phyloP scores from a whole-genome alignment of 1,139 yeast genomes.

The Blastobotrys persicus region DNA sequence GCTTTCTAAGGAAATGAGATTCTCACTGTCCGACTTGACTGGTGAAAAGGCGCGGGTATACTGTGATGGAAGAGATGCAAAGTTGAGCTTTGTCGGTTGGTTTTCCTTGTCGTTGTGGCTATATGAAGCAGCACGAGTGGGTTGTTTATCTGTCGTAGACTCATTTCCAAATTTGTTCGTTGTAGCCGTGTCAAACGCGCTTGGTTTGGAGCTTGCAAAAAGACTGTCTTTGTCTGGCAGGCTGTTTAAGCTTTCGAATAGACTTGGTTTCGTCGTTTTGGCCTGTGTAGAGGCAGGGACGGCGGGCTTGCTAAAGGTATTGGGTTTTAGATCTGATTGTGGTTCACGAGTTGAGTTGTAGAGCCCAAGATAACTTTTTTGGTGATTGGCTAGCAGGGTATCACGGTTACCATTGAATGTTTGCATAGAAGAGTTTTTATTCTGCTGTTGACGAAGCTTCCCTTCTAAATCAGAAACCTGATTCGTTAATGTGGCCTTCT shows the following conservation, averaged over 20 bases:
- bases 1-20: slow-evolving; percentile 6
- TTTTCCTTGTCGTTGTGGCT: slow-evolving; percentile 6
- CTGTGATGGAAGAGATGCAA: not conserved
- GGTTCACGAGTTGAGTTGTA: not conserved
- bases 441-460: not conserved
- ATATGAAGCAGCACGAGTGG: not conserved
- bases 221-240: too few relatives aligned
- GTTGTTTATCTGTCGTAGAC: not conserved
- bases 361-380: not conserved
- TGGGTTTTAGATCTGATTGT: not conserved
- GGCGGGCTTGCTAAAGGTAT: not conserved
- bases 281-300: not conserved
- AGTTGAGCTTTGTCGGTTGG: not conserved
- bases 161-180: not conserved
- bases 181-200: not conserved
- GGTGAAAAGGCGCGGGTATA: not conserved
- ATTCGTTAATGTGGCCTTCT: slow-evolving; percentile 2
- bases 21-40: not conserved
- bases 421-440: not conserved
- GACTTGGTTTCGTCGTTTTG: not conserved
- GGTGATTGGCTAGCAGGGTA: not conserved
- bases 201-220: not conserved
- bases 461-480: not conserved
- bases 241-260: not conserved
- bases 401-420: not conserved